These are phyloP conservation scores for Aspergillus saccharolyticus DNA, from an alignment of 495 filamentous ascomycete species.

Conservation along the genomic window DNA sequence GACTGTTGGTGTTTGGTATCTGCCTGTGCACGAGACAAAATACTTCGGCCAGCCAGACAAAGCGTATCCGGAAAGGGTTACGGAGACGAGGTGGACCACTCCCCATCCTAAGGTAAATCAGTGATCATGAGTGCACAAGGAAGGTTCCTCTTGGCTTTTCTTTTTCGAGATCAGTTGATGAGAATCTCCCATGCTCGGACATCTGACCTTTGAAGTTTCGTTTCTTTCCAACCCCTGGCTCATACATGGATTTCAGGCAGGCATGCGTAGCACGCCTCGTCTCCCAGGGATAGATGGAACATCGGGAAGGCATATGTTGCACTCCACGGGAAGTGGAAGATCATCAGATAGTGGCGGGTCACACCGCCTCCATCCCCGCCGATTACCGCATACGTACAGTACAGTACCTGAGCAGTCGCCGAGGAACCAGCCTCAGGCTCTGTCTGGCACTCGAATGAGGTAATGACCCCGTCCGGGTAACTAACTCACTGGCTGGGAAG, in stretches of 20 bases:
- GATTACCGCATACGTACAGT: slow-evolving; percentile 8
- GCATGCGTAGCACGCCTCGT: neutral
- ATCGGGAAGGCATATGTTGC: neutral
- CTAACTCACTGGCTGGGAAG: neutral
- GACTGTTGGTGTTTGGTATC: slow-evolving; percentile 11
- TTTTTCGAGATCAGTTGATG: slow-evolving; percentile 1
- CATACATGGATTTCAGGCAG: neutral
- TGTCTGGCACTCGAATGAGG: slow-evolving; percentile 3
- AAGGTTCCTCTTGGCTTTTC: neutral
- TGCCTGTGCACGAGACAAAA: slow-evolving; percentile 14
- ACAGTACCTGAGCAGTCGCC: neutral
- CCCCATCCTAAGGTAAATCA: slow-evolving; percentile 7
- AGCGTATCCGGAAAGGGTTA: slow-evolving; percentile 12
- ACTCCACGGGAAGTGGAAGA: neutral
- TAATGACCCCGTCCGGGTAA: slow-evolving; percentile 3
- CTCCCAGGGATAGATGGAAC: neutral
- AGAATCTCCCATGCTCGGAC: neutral
- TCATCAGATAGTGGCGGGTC: slow-evolving; percentile 10
- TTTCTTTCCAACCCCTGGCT: neutral
- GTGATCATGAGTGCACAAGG: slow-evolving; percentile 14
- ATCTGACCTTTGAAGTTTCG: neutral
- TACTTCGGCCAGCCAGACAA: slow-evolving; percentile 14
- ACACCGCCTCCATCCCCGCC: slow-evolving; percentile 7
- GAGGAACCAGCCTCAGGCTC: neutral
- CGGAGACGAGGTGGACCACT: slow-evolving; percentile 15